These are phyloP conservation scores for Lactarius deliciosus DNA, from an alignment of 768 basidiomycete species.

Conservation along the genomic window DNA sequence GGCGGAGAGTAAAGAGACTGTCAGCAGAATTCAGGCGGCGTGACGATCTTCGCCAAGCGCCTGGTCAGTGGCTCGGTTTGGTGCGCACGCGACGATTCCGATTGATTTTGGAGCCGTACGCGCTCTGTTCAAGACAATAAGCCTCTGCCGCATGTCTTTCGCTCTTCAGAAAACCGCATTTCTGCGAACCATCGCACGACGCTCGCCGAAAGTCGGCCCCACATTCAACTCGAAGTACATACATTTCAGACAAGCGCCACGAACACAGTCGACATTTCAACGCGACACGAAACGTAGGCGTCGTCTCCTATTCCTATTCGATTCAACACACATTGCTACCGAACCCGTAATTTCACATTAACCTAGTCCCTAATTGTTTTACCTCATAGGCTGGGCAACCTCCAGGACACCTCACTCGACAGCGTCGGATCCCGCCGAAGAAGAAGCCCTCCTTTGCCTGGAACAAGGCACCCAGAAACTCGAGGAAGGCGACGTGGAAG, in stretches of 20 bases:
- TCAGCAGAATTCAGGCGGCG: constrained; percentile 21
- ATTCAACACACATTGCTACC: background rate
- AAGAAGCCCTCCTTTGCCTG: constrained; percentile 73
- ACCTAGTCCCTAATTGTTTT: constrained; percentile 29
- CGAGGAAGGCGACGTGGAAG: constrained; percentile 82
- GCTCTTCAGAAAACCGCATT: constrained; percentile 15
- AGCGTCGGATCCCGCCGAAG: constrained; percentile 77
- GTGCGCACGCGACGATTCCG: constrained; percentile 1
- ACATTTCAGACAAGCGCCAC: background rate
- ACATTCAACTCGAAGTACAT: background rate
- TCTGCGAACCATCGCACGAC: constrained; percentile 21
- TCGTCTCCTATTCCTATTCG: constrained; percentile 7
- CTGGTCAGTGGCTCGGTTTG: constrained; percentile 17
- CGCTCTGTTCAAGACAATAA: constrained; percentile 20
- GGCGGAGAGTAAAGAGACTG: background rate
- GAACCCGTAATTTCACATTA: constrained; percentile 23
- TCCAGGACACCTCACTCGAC: constrained; percentile 81
- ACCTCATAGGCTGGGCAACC: constrained; percentile 67
- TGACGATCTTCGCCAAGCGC: constrained; percentile 20
- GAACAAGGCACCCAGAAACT: constrained; percentile 83
- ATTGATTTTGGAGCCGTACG: constrained; percentile 7
- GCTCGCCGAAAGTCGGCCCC: background rate
- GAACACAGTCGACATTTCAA: background rate
- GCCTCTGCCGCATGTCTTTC: constrained; percentile 23
- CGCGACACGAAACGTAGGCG: constrained; percentile 19